phyloP scores from a whole-genome alignment of 768 basidiomycete species.

The Mycena sanguinolenta region DNA sequence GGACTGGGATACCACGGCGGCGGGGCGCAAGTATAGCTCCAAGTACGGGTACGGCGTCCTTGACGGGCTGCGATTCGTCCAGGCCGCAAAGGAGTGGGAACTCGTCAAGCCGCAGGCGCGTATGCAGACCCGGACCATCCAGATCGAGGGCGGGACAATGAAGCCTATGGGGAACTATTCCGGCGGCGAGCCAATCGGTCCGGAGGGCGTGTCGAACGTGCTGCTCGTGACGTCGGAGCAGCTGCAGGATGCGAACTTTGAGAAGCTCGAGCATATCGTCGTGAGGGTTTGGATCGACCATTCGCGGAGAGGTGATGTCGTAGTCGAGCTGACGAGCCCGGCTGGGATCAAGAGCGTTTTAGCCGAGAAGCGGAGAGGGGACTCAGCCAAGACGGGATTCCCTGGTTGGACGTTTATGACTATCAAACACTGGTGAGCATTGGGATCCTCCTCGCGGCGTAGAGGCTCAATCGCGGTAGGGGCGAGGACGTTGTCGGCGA shows the following conservation, averaged over 20 bases:
- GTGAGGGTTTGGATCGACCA: conserved; percentile 94
- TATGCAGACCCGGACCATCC: conserved; percentile 81
- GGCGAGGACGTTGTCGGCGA: conserved; percentile 91
- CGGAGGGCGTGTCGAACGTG: conserved; percentile 73
- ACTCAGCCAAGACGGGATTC: conserved; percentile 77
- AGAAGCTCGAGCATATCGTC: conserved; percentile 91
- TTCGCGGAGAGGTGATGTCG: conserved; percentile 87
- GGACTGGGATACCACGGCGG: conserved; percentile 90
- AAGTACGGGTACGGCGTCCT: conserved; percentile 96
- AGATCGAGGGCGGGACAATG: conserved; percentile 73
- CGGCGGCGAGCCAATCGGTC: conserved; percentile 76
- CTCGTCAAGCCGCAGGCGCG: conserved; percentile 96
- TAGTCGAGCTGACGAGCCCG: conserved; percentile 90
- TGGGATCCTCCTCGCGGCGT: conserved; percentile 1
- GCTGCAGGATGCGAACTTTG: conserved; percentile 83
- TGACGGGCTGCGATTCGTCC: conserved; percentile 86
- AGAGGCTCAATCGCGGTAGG: conserved; percentile 59
- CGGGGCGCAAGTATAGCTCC: conserved; percentile 78
- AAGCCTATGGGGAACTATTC: conserved; percentile 63
- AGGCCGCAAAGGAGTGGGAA: conserved; percentile 84
- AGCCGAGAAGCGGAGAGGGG: conserved; percentile 76
- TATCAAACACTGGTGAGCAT: conserved; percentile 93
- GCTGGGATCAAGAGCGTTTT: conserved; percentile 88
- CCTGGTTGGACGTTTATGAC: conserved; percentile 99
- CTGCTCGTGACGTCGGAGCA: conserved; percentile 78